Conservation (phyloP, 192 early-diverging fungal species). For the Lobosporangium transversale region DNA sequence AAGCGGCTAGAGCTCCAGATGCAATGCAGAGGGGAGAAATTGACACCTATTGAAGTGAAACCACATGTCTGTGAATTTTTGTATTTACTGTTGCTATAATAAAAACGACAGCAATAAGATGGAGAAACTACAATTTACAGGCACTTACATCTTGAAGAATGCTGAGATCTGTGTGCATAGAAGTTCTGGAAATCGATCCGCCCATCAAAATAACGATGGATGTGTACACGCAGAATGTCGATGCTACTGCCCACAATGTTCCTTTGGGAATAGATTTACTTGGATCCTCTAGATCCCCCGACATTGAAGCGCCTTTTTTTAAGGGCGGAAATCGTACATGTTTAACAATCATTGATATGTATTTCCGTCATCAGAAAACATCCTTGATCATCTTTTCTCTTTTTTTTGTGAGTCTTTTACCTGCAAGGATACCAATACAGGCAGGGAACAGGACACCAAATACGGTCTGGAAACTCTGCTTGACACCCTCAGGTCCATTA, state of each 20-base stretch:
- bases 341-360: too few relatives aligned
- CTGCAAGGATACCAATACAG: constrained; percentile 74
- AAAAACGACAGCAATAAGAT: background rate
- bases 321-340: too few relatives aligned
- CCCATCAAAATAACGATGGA: constrained; percentile 65
- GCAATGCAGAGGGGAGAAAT: constrained; percentile 64
- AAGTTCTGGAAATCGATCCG: constrained; percentile 63
- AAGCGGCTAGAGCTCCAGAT: constrained; percentile 66
- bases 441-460: constrained; percentile 76
- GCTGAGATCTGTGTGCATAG: constrained; percentile 69
- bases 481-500: constrained; percentile 52
- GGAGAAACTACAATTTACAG: background rate
- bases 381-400: too few relatives aligned
- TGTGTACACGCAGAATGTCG: constrained; percentile 67
- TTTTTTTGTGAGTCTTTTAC: constrained; percentile 9
- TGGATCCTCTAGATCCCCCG: constrained; percentile 73
- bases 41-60: constrained; percentile 52
- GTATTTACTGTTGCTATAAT: too few relatives aligned
- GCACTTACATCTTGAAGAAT: constrained; percentile 65
- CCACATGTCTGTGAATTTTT: too few relatives aligned
- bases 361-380: too few relatives aligned
- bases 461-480: constrained; percentile 61
- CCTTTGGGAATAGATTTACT: constrained; percentile 74
- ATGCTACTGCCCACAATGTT: constrained; percentile 68
- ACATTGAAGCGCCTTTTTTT: constrained; percentile 68